Evolutionary conservation across 2,329 filamentous ascomycete species (phyloP), one percentile per base, ranked within the genome.

Genomic region (Chaetomium olivaceum): DNA sequence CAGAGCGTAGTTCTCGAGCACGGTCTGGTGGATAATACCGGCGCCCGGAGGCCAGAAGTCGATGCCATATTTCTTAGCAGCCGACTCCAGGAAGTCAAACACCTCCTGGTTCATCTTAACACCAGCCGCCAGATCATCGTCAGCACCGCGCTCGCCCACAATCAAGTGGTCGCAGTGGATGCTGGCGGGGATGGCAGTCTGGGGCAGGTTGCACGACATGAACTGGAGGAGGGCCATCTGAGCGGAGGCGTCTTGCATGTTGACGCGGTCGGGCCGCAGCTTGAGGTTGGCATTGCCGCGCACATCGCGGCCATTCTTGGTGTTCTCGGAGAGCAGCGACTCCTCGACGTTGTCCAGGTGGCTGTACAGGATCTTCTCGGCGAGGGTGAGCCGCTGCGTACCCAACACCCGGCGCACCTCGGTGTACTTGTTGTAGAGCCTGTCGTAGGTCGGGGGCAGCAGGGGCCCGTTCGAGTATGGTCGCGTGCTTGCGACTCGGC

Each of bases 141-240:
- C 89, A 43, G 94, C 95, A 66, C 95, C 95, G 76, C 89, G 91
- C 79, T 96, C 90, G 64, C 94, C 95, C 33, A 98, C 94, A 80
- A 99, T 98, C 88, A 99, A 89, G 79, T 99, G 95, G 81, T 99
- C 95, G 80, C 95, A 99, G 82, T 99, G 95, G 72, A 98, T 97
- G 77, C 93, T 97, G 58, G 95, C 94, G 12, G 95, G 95, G 58
- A 99, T 94, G 11, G 93, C 93, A 2, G 95, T 97, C 66, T 88
- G 88, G 31, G 90, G 91, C 62, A 99, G 85, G 63, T 92, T 91
- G 79, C 95, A 99, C 31, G 91, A 92, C 94, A 99, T 99, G 84
- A 99, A 99, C 80, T 99, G 95, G 73, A 99, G 82, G 70, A 99
- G 82, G 1, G 95, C 95, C 95, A 99, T 99, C 81, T 99, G 95